Evolutionary conservation across 2,329 filamentous ascomycete species (phyloP).

Genomic region (Cladophialophora exuberans): DNA sequence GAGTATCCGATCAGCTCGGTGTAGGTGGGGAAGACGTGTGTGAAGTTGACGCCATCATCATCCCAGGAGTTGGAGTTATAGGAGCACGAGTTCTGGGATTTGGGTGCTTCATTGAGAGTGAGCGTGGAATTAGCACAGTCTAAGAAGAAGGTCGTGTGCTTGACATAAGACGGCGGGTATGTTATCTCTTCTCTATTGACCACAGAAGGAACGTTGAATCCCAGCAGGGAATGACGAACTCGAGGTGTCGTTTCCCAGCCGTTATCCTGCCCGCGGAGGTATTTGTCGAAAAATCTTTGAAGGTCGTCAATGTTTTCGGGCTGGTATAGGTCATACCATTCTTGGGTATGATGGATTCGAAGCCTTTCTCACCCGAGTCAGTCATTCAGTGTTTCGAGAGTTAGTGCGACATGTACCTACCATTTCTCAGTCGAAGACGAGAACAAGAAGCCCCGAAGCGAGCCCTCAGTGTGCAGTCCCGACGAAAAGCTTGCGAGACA

Average conservation of each 20-base stretch:
- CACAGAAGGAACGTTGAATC: conserved; percentile 36
- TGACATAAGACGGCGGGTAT: conserved; percentile 24
- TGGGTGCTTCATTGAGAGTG: conserved; percentile 8
- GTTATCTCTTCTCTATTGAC: conserved; percentile 36
- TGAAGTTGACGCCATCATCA: conserved; percentile 20
- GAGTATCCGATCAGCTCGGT: conserved; percentile 50
- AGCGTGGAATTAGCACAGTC: conserved; percentile 20
- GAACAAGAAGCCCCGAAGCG: conserved; percentile 44
- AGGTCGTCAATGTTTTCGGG: conserved; percentile 45
- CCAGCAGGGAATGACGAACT: conserved; percentile 38
- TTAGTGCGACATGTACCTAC: not conserved
- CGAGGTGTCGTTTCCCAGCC: conserved; percentile 51
- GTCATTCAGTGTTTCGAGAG: not conserved
- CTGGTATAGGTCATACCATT: conserved; percentile 52
- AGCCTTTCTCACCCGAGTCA: conserved; percentile 36
- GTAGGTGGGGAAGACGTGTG: conserved; percentile 43
- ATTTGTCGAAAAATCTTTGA: conserved; percentile 51
- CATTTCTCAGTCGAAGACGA: conserved; percentile 47
- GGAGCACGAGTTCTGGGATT: conserved; percentile 22
- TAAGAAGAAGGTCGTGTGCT: conserved; percentile 38
- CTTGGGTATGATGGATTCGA: conserved; percentile 45
- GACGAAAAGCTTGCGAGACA: conserved; percentile 41
- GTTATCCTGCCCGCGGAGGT: conserved; percentile 49
- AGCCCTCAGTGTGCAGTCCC: conserved; percentile 43
- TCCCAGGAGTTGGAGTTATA: conserved; percentile 41